These are phyloP conservation scores for Chamaecyparis obtusa DNA, from an alignment of 75 land plant species.

Conservation along the genomic window DNA sequence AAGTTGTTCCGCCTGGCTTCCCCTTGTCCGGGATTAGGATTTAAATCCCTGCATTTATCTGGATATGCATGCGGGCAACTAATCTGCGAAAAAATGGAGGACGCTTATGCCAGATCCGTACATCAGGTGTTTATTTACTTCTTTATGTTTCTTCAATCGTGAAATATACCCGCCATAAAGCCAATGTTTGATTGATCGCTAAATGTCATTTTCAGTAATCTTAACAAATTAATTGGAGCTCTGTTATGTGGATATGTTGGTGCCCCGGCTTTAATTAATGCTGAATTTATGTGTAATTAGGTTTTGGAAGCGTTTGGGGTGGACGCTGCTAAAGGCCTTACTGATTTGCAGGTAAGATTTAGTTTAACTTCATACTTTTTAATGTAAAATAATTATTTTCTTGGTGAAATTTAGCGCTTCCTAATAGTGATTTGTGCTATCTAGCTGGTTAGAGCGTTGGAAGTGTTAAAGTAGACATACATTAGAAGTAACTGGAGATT, in stretches of 20 bases:
- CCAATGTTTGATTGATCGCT: not conserved
- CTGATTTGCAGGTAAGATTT: constrained; percentile 64
- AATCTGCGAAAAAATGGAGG: constrained; percentile 44
- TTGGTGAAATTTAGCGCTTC: not conserved
- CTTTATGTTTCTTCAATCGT: not conserved
- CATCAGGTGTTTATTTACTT: constrained; percentile 31
- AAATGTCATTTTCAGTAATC: not conserved
- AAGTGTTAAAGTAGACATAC: not conserved
- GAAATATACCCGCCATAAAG: not conserved
- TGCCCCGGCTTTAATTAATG: not conserved
- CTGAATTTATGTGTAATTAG: constrained; percentile 25
- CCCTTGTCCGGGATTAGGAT: not conserved
- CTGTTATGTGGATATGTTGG: not conserved
- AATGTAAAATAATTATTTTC: not conserved
- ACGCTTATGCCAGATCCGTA: constrained; percentile 78
- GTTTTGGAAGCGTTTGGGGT: constrained; percentile 79
- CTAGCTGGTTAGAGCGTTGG: not conserved
- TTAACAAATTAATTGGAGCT: not conserved
- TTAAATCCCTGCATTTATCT: not conserved
- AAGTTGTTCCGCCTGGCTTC: not conserved
- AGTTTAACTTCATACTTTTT: not conserved
- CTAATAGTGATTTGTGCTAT: not conserved
- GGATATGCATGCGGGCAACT: not conserved
- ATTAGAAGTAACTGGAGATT: not conserved
- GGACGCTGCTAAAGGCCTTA: constrained; percentile 75